Percentiles rank a stretch among this genome's conserved stretches.
Conservation (phyloP, 2,329 filamentous ascomycete genomes). For the Colletotrichum neosansevieriae region DNA sequence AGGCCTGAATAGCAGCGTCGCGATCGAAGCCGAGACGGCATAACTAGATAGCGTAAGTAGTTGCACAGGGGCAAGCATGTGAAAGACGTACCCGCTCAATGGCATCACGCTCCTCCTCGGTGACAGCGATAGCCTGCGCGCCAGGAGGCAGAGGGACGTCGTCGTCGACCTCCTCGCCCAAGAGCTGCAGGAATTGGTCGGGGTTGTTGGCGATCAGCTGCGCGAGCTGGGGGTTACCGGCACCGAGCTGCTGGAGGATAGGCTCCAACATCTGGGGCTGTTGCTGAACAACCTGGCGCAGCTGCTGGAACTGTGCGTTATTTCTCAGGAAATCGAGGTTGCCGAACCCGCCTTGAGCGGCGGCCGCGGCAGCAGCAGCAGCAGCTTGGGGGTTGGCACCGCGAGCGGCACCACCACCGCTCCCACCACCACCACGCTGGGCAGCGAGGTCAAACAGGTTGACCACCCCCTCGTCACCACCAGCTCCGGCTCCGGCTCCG, state of each 20-base stretch:
- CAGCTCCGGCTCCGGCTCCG: constrained; percentile 57
- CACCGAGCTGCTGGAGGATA: constrained; percentile 94
- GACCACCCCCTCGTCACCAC: constrained; percentile 75
- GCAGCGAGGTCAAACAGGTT: constrained; percentile 96
- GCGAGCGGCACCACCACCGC: constrained; percentile 56
- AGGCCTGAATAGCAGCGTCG: constrained; percentile 95
- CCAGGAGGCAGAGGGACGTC: constrained; percentile 89
- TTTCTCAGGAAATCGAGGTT: constrained; percentile 94
- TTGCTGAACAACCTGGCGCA: constrained; percentile 96
- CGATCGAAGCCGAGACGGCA: constrained; percentile 94
- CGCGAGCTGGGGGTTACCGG: constrained; percentile 94
- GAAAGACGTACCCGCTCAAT: constrained; percentile 84
- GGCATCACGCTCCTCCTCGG: constrained; percentile 94
- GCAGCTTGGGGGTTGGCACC: constrained; percentile 55
- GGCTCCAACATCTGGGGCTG: constrained; percentile 99
- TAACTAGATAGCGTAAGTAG: constrained; percentile 65
- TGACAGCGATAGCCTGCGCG: constrained; percentile 89
- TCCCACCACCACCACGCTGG: constrained; percentile 65
- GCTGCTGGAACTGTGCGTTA: constrained; percentile 97
- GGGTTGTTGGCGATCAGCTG: constrained; percentile 92
- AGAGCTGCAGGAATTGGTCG: constrained; percentile 89
- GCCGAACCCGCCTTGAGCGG: constrained; percentile 69
- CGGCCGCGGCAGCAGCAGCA: constrained; percentile 61
- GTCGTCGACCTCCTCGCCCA: constrained; percentile 88
- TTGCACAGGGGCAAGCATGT: not conserved